Percentiles rank a stretch among this genome's conserved stretches.
Evolutionary conservation across 140 eudicot species (phyloP).

Genomic region (Bidens hawaiensis): DNA sequence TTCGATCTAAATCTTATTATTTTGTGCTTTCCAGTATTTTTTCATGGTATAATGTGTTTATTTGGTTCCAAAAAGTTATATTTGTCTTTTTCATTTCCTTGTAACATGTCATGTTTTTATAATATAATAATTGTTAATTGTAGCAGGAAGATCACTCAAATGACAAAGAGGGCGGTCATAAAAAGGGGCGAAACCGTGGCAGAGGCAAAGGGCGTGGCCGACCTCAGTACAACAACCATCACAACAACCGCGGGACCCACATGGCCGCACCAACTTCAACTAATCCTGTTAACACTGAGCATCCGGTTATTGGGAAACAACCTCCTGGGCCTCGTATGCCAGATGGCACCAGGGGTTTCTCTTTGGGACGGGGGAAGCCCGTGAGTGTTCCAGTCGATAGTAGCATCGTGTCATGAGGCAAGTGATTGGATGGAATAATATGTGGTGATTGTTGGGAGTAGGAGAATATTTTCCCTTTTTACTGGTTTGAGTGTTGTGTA

Average conservation of each 20-base stretch:
- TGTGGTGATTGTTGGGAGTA: conserved; percentile 11
- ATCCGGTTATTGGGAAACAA: conserved; percentile 39
- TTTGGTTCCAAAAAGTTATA: neutral
- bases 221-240: conserved; percentile 38
- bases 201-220: conserved; percentile 82
- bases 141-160: conserved; percentile 59
- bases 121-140: neutral
- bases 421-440: conserved; percentile 17
- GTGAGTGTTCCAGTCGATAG: conserved; percentile 22
- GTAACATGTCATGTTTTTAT: too few relatives aligned
- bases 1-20: neutral
- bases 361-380: conserved; percentile 92
- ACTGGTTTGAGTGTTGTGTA: conserved; percentile 22
- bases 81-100: conserved; percentile 6
- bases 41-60: neutral
- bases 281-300: conserved; percentile 36
- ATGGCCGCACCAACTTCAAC: conserved; percentile 39
- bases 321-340: conserved; percentile 98
- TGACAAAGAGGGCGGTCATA: conserved; percentile 56
- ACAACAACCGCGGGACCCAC: conserved; percentile 37
- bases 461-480: conserved; percentile 8
- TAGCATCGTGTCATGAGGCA: conserved; percentile 4
- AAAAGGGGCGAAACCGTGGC: conserved; percentile 53
- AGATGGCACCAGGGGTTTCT: conserved; percentile 93
- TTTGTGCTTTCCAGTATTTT: neutral